phyloP scores from a whole-genome alignment of 768 basidiomycete genomes.

The Cyclocybe aegerita region DNA sequence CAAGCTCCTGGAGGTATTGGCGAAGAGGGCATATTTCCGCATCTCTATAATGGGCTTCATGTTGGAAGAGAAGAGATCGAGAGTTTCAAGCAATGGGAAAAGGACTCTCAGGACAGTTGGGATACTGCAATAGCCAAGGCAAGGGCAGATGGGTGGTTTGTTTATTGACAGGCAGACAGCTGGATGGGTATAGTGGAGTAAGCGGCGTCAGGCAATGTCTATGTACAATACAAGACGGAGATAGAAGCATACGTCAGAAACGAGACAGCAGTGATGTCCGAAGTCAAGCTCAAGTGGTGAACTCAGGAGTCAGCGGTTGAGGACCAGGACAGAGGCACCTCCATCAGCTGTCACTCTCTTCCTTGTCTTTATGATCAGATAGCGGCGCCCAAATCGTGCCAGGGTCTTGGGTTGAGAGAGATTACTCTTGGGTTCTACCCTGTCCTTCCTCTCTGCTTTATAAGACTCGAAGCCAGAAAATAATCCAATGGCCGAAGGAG shows the following conservation, averaged over 20 bases:
- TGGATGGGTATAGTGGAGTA: too few relatives aligned
- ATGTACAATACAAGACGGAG: too few relatives aligned
- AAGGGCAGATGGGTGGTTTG: constrained; percentile 20
- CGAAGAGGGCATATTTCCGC: constrained; percentile 50
- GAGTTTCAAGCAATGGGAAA: constrained; percentile 28
- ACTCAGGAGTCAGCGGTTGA: constrained; percentile 19
- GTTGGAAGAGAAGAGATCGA: constrained; percentile 48
- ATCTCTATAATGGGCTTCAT: constrained; percentile 46
- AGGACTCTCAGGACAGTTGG: constrained; percentile 15
- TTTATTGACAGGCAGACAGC: constrained; percentile 11
- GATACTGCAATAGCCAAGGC: constrained; percentile 17
- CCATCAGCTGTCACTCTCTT: constrained; percentile 63
- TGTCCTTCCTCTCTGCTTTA: neutral
- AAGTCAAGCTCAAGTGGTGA: neutral
- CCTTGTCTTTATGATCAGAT: constrained; percentile 60
- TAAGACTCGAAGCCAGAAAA: constrained; percentile 20
- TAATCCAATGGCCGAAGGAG: constrained; percentile 58
- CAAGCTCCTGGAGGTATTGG: constrained; percentile 41
- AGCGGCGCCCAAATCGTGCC: constrained; percentile 55
- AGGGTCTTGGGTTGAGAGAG: constrained; percentile 22
- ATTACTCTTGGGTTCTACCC: neutral
- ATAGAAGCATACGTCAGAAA: too few relatives aligned
- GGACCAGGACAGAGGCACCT: constrained; percentile 55
- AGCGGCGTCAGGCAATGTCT: too few relatives aligned
- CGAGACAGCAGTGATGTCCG: neutral